Percentiles rank a stretch among this genome's conserved stretches.
These are phyloP conservation scores for Leccinellum luteum DNA, from an alignment of 768 basidiomycete genomes.

Conservation along the genomic window DNA sequence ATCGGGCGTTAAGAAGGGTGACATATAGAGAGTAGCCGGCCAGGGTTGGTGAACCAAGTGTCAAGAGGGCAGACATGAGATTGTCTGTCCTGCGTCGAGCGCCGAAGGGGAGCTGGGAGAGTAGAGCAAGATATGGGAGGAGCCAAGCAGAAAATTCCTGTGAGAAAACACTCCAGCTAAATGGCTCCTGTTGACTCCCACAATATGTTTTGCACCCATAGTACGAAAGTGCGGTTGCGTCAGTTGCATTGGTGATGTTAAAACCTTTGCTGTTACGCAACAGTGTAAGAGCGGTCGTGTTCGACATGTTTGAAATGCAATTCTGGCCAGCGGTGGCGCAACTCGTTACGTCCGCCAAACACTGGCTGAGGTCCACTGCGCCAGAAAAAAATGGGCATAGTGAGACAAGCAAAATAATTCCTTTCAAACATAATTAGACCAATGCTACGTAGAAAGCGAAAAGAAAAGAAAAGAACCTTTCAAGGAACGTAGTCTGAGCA, in stretches of 20 bases:
- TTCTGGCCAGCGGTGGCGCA: background rate
- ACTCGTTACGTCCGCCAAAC: conserved; percentile 4
- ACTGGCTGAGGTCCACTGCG: conserved; percentile 13
- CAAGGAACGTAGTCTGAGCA: background rate
- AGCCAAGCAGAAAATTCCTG: conserved; percentile 46
- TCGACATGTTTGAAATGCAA: conserved; percentile 5
- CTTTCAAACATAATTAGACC: conserved; percentile 7
- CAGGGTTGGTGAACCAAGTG: conserved; percentile 44
- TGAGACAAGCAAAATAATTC: background rate
- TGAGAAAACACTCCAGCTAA: conserved; percentile 23
- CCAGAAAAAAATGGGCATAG: background rate
- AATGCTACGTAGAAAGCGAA: background rate
- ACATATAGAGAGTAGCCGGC: conserved; percentile 45
- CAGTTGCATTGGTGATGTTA: background rate
- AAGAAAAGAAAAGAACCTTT: conserved; percentile 4
- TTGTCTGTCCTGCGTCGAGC: conserved; percentile 39
- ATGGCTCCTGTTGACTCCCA: conserved; percentile 11
- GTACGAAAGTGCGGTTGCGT: conserved; percentile 12
- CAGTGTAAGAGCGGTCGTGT: conserved; percentile 9
- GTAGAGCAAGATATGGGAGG: conserved; percentile 46
- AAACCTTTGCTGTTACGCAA: conserved; percentile 12
- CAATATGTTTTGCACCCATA: conserved; percentile 5
- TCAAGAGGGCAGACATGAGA: conserved; percentile 40
- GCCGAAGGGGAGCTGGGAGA: conserved; percentile 51
- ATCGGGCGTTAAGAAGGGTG: conserved; percentile 43